Percentiles rank a stretch among this genome's conserved stretches.
phyloP scores from a whole-genome alignment of 257 asterid species.

The Ajuga chamaepitys region DNA sequence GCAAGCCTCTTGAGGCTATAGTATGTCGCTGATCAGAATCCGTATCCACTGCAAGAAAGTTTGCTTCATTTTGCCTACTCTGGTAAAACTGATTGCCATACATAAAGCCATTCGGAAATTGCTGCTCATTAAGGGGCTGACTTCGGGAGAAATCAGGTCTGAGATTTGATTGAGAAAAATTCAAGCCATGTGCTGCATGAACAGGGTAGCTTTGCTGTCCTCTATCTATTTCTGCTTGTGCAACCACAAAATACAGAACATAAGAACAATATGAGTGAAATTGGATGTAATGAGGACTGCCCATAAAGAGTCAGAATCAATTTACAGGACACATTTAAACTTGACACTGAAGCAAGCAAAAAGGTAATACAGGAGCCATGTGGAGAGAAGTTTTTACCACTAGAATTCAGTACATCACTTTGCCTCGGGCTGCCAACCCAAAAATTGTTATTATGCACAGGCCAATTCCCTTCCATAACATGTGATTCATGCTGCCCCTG shows the following conservation, averaged over 20 bases:
- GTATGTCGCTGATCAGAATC: conserved; percentile 43
- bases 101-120: conserved; percentile 52
- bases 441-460: conserved; percentile 38
- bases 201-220: conserved; percentile 46
- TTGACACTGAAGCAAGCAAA: not conserved
- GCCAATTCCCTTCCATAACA: conserved; percentile 55
- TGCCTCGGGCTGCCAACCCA: conserved; percentile 63
- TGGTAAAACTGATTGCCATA: conserved; percentile 55
- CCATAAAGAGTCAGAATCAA: not conserved
- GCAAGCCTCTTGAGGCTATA: conserved; percentile 45
- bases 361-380: conserved; percentile 39
- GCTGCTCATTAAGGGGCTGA: conserved; percentile 52
- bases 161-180: conserved; percentile 42
- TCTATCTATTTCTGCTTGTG: conserved; percentile 53
- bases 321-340: not conserved
- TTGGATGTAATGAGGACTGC: not conserved
- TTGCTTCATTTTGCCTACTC: conserved; percentile 55
- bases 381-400: conserved; percentile 31
- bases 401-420: conserved; percentile 32
- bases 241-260: conserved; percentile 5
- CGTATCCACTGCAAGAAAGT: conserved; percentile 50
- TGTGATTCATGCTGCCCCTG: conserved; percentile 65
- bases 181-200: conserved; percentile 49
- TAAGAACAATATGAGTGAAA: not conserved
- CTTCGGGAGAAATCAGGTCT: conserved; percentile 50